Evolutionary conservation across 805 yeast genomes (phyloP).

Genomic region (Ogataea angusta): DNA sequence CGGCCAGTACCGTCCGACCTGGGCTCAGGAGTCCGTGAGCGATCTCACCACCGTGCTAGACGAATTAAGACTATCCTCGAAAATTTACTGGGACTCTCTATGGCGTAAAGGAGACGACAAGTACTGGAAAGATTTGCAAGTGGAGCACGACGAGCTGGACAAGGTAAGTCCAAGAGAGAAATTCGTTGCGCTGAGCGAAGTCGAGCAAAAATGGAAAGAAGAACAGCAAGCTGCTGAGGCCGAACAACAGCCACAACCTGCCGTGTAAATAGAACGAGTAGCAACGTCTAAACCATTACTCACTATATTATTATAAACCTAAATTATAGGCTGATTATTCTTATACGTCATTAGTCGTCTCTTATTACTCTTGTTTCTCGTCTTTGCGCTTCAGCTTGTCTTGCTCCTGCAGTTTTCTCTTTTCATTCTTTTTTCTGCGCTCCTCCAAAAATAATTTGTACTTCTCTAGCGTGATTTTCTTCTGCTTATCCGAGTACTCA

Average conservation of each 20-base stretch:
- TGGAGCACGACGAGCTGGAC: conserved; percentile 58
- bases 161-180: conserved; percentile 63
- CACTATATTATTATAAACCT: neutral
- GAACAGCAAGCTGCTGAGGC: conserved; percentile 15
- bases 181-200: conserved; percentile 59
- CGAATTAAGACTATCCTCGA: conserved; percentile 48
- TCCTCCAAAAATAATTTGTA: conserved; percentile 55
- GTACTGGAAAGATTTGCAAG: conserved; percentile 62
- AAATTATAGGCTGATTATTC: neutral
- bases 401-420: conserved; percentile 3
- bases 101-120: conserved; percentile 84
- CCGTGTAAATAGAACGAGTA: conserved; percentile 8
- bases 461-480: conserved; percentile 62
- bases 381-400: neutral
- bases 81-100: conserved; percentile 75
- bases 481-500: conserved; percentile 62
- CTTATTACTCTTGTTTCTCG: neutral
- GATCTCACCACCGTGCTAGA: conserved; percentile 73
- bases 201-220: conserved; percentile 37
- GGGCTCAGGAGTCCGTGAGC: conserved; percentile 87
- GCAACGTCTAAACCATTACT: neutral
- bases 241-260: conserved; percentile 2
- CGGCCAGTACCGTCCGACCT: conserved; percentile 86
- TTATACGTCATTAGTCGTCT: conserved; percentile 5
- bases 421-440: conserved; percentile 27